Evolutionary conservation across 371 early-diverging fungal species (phyloP), one percentile per base, ranked within the genome.

Genomic region (Chytridiales sp.): DNA sequence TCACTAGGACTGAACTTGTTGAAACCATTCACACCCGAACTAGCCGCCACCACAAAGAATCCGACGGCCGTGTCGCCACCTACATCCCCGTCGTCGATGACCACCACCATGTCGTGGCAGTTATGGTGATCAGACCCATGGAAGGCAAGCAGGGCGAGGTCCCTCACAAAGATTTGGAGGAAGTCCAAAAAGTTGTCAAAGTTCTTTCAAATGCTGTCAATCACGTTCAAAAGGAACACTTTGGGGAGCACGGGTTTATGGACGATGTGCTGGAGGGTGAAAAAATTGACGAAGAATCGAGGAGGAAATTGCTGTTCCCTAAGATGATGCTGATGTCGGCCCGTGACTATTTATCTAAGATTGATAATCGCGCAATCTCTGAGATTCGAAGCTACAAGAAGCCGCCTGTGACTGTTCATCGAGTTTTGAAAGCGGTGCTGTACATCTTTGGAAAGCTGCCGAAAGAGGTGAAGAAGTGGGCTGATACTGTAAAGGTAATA

Each of bases 321-420:
- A 77, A 73, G 47, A 66, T 79, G 47, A 68, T 80, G 73, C 70
- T 82, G 3, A 15, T 63, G 31, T 36, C 49, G 29, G 72, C 74
- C 0, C 58, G 80, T 4, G 60, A 67, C 11, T 52, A 49, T 13
- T 48, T 82, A 3, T 19, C 47, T 21, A 67, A 66, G 40, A 41
- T 83, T 3, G 77, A 78, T 57, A 47, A 60, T 31, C 63, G 64
- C 35, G 59, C 73, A 2, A 53, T 83, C 6, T 65, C 77, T 17
- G 83, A 83, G 64, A 62, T 83, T 17, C 56, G 69, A 21, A 72
- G 73, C 42, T 83, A 83, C 70, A 69, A 75, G 50, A 72, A 73
- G 46, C 83, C 83, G 9, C 83, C 83, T 1, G 38, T 40, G 26
- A 68, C 71, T 2, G 67, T 83, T 24, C 73, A 80, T 52, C 68